Conservation (phyloP, 345 rosid genomes). For the Aegle marmelos region DNA sequence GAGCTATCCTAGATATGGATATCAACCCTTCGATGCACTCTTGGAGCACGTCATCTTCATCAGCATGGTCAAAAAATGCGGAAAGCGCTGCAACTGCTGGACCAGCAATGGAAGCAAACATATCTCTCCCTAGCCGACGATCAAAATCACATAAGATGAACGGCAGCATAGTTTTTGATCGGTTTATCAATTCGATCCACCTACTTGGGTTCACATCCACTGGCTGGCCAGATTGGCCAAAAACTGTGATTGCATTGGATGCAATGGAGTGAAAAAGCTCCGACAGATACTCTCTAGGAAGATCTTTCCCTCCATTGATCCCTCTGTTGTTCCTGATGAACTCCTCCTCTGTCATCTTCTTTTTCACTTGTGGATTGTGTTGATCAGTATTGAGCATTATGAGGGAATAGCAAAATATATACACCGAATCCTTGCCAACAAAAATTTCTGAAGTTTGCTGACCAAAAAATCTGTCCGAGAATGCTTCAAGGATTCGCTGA, state of each 20-base stretch:
- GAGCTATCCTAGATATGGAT: constrained; percentile 78
- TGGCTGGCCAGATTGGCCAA: constrained; percentile 42
- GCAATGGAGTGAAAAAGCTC: constrained; percentile 82
- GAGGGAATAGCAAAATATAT: constrained; percentile 76
- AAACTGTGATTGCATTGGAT: constrained; percentile 48
- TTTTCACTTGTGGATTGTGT: constrained; percentile 90
- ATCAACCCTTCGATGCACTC: constrained; percentile 89
- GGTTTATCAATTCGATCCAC: constrained; percentile 76
- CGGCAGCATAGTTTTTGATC: constrained; percentile 46
- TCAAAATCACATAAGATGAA: constrained; percentile 56
- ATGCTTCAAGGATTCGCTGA: constrained; percentile 73
- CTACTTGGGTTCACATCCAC: constrained; percentile 68
- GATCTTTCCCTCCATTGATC: constrained; percentile 82
- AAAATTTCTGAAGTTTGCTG: constrained; percentile 71
- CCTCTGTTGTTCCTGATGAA: constrained; percentile 83
- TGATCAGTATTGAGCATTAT: constrained; percentile 96
- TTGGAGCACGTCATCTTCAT: constrained; percentile 83
- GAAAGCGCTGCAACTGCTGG: constrained; percentile 81
- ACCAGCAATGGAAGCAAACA: constrained; percentile 88
- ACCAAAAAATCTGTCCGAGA: constrained; percentile 66
- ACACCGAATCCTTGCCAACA: constrained; percentile 70
- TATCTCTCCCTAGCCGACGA: constrained; percentile 69
- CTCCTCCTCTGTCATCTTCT: constrained; percentile 96
- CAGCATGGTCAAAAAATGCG: constrained; percentile 83
- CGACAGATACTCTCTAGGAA: constrained; percentile 83